Conservation (phyloP, 2,329 filamentous ascomycete species). For the Xylaria polymorpha region DNA sequence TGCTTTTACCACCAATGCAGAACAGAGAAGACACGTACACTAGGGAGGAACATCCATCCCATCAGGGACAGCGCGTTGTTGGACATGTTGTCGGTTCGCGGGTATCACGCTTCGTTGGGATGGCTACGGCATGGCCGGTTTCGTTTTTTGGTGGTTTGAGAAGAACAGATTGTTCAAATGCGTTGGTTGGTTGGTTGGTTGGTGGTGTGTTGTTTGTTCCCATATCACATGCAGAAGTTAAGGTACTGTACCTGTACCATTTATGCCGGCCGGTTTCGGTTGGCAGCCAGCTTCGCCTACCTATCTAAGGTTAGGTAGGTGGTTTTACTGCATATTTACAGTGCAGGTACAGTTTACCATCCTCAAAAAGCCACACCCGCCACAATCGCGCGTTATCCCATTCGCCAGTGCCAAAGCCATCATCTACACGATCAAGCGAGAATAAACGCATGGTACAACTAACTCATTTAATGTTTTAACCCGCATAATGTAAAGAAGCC, state of each 20-base stretch:
- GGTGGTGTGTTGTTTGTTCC: background rate
- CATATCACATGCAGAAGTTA: background rate
- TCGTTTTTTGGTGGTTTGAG: background rate
- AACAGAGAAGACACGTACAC: constrained; percentile 53
- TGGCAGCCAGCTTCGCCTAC: constrained; percentile 5
- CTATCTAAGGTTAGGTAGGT: too few species aligned
- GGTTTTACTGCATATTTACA: too few species aligned
- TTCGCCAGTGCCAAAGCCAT: constrained; percentile 3
- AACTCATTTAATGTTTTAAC: background rate
- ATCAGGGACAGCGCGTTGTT: constrained; percentile 60
- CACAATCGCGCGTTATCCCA: background rate
- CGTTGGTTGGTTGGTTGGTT: too few species aligned
- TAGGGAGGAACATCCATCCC: constrained; percentile 68
- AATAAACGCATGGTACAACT: background rate
- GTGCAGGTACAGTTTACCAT: too few species aligned
- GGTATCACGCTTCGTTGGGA: background rate
- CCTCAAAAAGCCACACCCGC: background rate
- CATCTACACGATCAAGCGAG: background rate
- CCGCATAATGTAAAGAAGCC: constrained; percentile 9
- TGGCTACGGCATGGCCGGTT: constrained; percentile 39
- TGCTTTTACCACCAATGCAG: background rate
- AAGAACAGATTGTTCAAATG: constrained; percentile 13
- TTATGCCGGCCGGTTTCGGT: constrained; percentile 12
- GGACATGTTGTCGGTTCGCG: constrained; percentile 56
- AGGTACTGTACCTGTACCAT: background rate